Base-by-base conservation (phyloP, 495 filamentous ascomycete genomes). In the Pseudoneurospora amorphoporcata region DNA sequence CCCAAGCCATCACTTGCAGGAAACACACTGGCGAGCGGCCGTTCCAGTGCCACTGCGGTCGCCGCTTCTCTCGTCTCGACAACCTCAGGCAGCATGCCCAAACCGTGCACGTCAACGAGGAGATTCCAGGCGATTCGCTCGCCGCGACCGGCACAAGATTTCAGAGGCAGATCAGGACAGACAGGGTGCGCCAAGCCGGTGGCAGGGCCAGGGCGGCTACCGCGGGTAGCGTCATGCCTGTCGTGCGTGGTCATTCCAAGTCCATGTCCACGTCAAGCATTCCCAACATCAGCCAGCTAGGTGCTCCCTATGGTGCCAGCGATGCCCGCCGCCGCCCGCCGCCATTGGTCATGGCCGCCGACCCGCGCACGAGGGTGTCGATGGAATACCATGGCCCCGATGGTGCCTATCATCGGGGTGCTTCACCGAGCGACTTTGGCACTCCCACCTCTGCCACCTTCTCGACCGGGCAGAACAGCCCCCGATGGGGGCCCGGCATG, bases 21-120 rank as follows among this genome's bases (percentile, higher is more conserved):
- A 99, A 98, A 88, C 95, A 99, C 79, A 99, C 95, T 2, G 95
- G 95, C 23, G 95, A 99, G 81, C 92, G 95, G 16, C 95, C 95
- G 1, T 99, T 98, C 77, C 93, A 97, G 81, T 99, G 95, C 77
- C 95, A 98, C 81, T 99, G 95, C 80, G 92, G 92, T 3, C 90
- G 95, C 45, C 89, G 94, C 76, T 99, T 99, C 81, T 99, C 95
- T n/a, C 89, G 95, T 41, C 88, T 99, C 42, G 95, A 99, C 81
- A 99, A 99, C 76, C 85, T 99, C 42, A 90, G 95, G 45, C 95
- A 99, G 76, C 95, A 99, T 83, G 96, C 95, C 17, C 96, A 97
- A 78, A 99, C 96, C 0, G 96, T 99, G 1, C 96, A 99, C 78
- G 92, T 96, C 58, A 97, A 98, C 81, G 96, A 98, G 79, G 95